Base-by-base conservation (phyloP, 2,329 filamentous ascomycete species). In the Ilyonectria mors-panacis region DNA sequence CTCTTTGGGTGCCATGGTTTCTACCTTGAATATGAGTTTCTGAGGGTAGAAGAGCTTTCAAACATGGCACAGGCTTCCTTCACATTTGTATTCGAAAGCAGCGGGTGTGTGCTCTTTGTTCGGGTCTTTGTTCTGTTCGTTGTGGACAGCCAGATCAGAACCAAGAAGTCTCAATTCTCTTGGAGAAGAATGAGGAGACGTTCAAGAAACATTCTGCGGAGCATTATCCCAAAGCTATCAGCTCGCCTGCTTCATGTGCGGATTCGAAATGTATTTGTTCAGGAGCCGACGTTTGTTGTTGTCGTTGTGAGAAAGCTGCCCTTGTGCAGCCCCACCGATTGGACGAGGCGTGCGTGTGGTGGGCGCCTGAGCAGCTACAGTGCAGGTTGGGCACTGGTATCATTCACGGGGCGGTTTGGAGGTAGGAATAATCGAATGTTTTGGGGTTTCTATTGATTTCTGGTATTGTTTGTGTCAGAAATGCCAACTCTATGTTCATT, bases 1-100 rank as follows among this genome's bases (percentile, higher is more conserved):
- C 28, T 66, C 63, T 12, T 47, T 66, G 4, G 51, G 37, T 19
- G 59, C 12, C 13, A 48, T 65, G 23, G 9, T n/a, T 3, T 13
- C 6, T n/a, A 9, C 17, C n/a, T 13, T 5, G 37, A 23, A 17
- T 6, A 12, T n/a, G 2, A 4, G 35, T 3, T 3, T 23, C 8
- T 45, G 44, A 23, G 10, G 1, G 12, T 45, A 6, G 44, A 23
- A 23, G 44, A 23, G 44, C 19, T 10, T 23, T 2, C 21, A 3
- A 13, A 28, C 6, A 10, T 7, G 4, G 23, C 28, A 10, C 15
- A 30, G 13, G 28, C 12, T 21, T 33, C 7, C 30, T 2, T 35
- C 28, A 35, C 21, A 23, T 21, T 35, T 53, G n/a, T 35, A 19
- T 4, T 35, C 15, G 17, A 28, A 9, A 19, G 17, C 19, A 6